Conservation (phyloP, 148 eudicot species). For the Fagopyrum tataricum region DNA sequence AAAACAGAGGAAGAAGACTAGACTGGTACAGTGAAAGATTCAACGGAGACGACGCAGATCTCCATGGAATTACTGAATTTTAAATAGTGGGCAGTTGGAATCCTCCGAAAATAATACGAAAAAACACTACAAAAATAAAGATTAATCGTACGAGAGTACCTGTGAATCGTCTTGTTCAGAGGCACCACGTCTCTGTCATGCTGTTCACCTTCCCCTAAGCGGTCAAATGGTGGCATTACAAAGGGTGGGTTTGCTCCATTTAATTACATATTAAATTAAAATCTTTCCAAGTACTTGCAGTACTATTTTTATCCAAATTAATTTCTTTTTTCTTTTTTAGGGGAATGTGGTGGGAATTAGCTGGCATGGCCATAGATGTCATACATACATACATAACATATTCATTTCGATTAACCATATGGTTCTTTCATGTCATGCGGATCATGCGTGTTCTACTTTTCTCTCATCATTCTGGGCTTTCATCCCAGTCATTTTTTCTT, state of each 20-base stretch:
- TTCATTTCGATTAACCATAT: neutral
- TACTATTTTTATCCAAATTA: neutral
- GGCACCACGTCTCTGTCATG: constrained; percentile 6
- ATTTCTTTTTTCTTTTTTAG: neutral
- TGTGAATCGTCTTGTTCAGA: constrained; percentile 16
- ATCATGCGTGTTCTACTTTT: neutral
- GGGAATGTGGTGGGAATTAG: neutral
- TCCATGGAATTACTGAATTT: neutral
- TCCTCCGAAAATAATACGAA: neutral
- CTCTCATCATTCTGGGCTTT: no score
- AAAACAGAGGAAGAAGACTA: neutral
- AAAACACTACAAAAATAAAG: no score
- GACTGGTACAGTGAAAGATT: neutral
- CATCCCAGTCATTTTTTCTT: no score
- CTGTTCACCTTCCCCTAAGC: constrained; percentile 6
- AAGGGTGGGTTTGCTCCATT: neutral
- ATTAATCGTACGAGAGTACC: neutral
- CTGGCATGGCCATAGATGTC: neutral
- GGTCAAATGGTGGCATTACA: constrained; percentile 1
- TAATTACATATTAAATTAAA: neutral
- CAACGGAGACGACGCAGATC: neutral
- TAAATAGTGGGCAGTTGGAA: constrained; percentile 5
- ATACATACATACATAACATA: neutral
- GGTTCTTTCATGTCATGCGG: neutral
- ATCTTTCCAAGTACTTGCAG: neutral